Base-by-base conservation (phyloP, 371 early-diverging fungal species). In the Quaeritorhiza haematococci region DNA sequence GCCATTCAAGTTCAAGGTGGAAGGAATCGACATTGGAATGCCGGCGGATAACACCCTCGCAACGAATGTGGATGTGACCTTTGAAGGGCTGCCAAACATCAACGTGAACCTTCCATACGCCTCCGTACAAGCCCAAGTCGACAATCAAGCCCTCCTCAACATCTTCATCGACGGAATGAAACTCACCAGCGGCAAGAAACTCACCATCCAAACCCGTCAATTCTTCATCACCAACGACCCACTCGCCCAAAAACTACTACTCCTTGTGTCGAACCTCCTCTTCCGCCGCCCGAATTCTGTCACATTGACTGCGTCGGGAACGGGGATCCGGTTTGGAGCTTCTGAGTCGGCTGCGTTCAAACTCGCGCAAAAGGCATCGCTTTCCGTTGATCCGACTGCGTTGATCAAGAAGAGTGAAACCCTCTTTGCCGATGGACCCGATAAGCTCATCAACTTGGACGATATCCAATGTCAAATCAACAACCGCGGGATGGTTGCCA, bases 401-500 rank as follows among this genome's bases (percentile, higher is more conserved):
- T 29, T 52, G 7, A 47, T 57, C 47, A 10, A 49, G 3, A 3
- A 3, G 3, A 34, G 19, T 17, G n/a, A 17, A 13, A 33, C 56
- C 4, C 50, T 13, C 48, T 43, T 62, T 28, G 49, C 55, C 34
- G 32, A 38, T n/a, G n/a, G n/a, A n/a, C n/a, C n/a, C 17, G 33
- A 51, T 17, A 33, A 57, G n/a, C 62, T 57, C 5, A 35, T 62
- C 8, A 52, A 56, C 23, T 30, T 62, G 21, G 13, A 30, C 17
- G 51, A 62, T 46, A 62, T 62, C 26, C 56, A 62, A 21, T 35
- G 57, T 33, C 24, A 49, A 32, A 57, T 62, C 30, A 21, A 15
- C 27, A 43, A 45, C 35, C 33, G 32, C 8, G 62, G 54, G 26
- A 62, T 62, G 41, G 13, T 30, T 2, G 33, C 56, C 33, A 8